Evolutionary conservation across 2,329 filamentous ascomycete species (phyloP).

Genomic region (Pestalotiopsis sp.): DNA sequence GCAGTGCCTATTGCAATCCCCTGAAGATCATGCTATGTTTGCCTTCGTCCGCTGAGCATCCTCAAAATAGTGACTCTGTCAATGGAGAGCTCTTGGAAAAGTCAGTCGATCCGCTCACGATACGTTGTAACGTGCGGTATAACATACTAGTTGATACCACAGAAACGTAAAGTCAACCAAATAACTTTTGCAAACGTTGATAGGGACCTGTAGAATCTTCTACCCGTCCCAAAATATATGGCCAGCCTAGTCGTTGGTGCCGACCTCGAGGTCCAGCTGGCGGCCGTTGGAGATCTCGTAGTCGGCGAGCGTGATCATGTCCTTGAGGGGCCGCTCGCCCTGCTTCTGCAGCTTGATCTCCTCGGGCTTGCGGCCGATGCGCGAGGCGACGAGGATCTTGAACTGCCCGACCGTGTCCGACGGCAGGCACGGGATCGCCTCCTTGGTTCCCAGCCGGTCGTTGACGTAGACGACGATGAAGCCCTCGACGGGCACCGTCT

Average conservation of each 20-base stretch:
- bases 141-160: background rate
- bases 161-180: background rate
- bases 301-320: conserved; percentile 83
- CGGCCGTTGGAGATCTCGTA: conserved; percentile 95
- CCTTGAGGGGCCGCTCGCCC: conserved; percentile 91
- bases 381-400: conserved; percentile 88
- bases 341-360: conserved; percentile 93
- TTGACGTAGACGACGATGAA: conserved; percentile 97
- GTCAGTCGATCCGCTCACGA: background rate
- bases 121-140: background rate
- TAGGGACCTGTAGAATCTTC: background rate
- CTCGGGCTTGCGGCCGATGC: conserved; percentile 85
- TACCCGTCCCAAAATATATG: too few species aligned
- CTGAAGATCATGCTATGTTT: too few species aligned
- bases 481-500: conserved; percentile 57
- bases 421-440: conserved; percentile 85
- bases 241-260: conserved; percentile 49
- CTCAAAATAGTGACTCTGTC: background rate
- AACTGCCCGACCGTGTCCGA: conserved; percentile 84
- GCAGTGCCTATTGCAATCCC: too few species aligned
- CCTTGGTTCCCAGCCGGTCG: conserved; percentile 94
- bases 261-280: conserved; percentile 64
- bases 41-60: background rate
- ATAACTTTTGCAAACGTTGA: background rate
- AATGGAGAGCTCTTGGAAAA: background rate